Base-by-base conservation (phyloP, 2,329 filamentous ascomycete species). In the Neonectria hederae region DNA sequence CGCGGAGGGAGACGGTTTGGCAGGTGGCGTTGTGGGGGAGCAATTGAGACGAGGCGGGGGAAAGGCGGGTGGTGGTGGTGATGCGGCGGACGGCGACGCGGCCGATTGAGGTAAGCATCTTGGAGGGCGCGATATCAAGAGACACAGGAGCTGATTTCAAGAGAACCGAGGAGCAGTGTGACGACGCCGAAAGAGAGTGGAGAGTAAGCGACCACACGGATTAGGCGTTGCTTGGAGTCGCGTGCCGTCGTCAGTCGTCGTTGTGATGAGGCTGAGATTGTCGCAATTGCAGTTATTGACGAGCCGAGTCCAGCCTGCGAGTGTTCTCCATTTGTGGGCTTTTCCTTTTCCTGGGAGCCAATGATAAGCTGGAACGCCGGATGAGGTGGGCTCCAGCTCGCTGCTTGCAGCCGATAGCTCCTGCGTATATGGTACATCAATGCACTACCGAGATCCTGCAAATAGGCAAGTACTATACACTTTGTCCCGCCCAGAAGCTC, bases 61-160 rank as follows among this genome's bases (percentile, higher is more conserved):
- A 62, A n/a, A 72, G 62, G 46, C 69, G 58, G 43, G 69, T 54
- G 58, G 69, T 64, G 68, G 56, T 32, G 28, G 40, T 46, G 57
- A 75, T 69, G 68, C 80, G 80, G 72, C 76, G 76, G 64, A 76
- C 74, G 58, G 78, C 78, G 57, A 75, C 77, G 67, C 81, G 78
- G 66, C 78, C 77, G 66, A 83, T 73, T 30, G 78, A 75, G 55
- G 78, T 79, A 65, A 84, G 73, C 83, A 84, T 85, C 62, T 63
- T 70, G 63, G 40, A 38, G 38, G 14, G 26, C 11, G 46, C 11
- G 46, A 49, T 30, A n/a, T 19, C 24, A 30, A 30, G 46, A n/a
- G 5, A 30, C 26, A n/a, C 30, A n/a, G 35, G 35, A 38, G 14
- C 14, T 17, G 38, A 5, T 38, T 17, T 21, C 5, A 9, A 21